Evolutionary conservation across 345 rosid genomes (phyloP).

Genomic region (Diplotaxis tenuifolia): DNA sequence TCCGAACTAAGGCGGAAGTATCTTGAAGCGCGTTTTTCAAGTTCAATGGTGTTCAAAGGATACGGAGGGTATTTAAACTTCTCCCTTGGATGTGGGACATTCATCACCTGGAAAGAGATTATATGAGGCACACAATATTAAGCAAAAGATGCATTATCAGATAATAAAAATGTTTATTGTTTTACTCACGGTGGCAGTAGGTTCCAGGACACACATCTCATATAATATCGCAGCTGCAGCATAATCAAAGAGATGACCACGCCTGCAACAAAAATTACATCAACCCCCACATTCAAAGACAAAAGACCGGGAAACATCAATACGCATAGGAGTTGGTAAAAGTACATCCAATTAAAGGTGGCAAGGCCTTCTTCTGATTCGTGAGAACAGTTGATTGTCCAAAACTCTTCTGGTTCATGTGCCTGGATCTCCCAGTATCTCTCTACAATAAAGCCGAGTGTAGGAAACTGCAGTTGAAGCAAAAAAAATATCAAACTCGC

Average conservation of each 20-base stretch:
- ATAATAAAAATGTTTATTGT: conserved; percentile 18
- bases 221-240: conserved; percentile 70
- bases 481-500: conserved; percentile 24
- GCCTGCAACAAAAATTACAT: conserved; percentile 54
- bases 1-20: conserved; percentile 94
- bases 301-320: conserved; percentile 21
- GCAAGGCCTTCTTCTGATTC: conserved; percentile 73
- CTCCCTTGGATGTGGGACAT: conserved; percentile 72
- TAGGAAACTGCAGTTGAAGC: conserved; percentile 66
- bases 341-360: conserved; percentile 85
- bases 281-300: conserved; percentile 3
- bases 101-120: conserved; percentile 61
- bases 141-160: conserved; percentile 13
- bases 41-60: conserved; percentile 95
- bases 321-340: conserved; percentile 11
- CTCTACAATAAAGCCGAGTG: conserved; percentile 94
- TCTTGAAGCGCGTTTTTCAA: conserved; percentile 94
- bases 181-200: conserved; percentile 77
- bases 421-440: conserved; percentile 95
- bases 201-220: conserved; percentile 92
- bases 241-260: conserved; percentile 91
- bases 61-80: conserved; percentile 78
- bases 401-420: conserved; percentile 95
- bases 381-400: conserved; percentile 88
- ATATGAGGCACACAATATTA: conserved; percentile 8